Evolutionary conservation across 2,329 filamentous ascomycete genomes (phyloP), one percentile per base, ranked within the genome.

Genomic region (Seiridium unicorne): DNA sequence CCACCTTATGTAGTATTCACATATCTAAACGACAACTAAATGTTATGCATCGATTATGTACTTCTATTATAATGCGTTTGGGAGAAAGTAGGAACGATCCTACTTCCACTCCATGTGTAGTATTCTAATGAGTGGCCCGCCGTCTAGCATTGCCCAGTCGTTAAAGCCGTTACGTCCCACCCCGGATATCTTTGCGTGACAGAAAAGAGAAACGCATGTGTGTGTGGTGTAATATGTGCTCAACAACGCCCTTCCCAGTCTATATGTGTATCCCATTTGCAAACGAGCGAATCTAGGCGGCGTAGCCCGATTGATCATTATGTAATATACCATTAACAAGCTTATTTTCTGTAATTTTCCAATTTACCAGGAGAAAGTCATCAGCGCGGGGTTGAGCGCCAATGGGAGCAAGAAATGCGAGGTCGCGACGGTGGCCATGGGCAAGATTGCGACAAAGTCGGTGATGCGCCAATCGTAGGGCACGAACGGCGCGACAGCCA

Each of bases 311-410:
- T 35, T 38, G 35, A n/a, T n/a, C 49, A n/a, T 53, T n/a, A 40
- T 18, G 11, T 32, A 32, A 53, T 35, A 51, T 32, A n/a, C 31
- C 49, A 53, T 38, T 35, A 36, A 53, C 10, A 13, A 9, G 13
- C 38, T 35, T 36, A 5, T 40, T 53, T 32, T 32, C 3, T 13
- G 11, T 32, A 51, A 51, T 13, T 10, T 55, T 32, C 36, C 9
- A 10, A 32, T 42, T 63, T 84, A 92, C 86, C 88, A 92, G 8
- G 88, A 90, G 73, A 92, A 92, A 0, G 87, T 90, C 89, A 92
- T 92, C 67, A 92, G 78, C 26, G 89, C 89, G n/a, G 89, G 90
- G 73, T 93, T 93, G 54, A 93, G 77, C 3, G 85, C 89, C 61
- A 93, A 80, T 1, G 90, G 90, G 63, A 93, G 73, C 55, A 93